phyloP scores from a whole-genome alignment of 2,329 filamentous ascomycete genomes.

The Pestalotiopsis sp. region DNA sequence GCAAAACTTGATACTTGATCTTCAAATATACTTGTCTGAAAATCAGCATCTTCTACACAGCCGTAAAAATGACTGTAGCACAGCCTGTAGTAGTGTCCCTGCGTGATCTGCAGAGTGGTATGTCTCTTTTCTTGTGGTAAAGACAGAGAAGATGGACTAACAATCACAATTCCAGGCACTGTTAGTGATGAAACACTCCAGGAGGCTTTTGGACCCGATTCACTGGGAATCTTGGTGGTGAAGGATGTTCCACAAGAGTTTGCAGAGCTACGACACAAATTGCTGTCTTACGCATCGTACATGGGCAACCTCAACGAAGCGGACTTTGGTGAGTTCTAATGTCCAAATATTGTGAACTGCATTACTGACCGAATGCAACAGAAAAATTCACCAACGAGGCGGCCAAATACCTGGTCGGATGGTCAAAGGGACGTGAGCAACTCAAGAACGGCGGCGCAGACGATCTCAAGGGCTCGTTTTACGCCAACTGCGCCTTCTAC shows the following conservation, averaged over 20 bases:
- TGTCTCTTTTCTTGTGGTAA: conserved; percentile 21
- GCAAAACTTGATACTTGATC: not conserved
- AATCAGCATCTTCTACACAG: not conserved
- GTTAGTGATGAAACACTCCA: conserved; percentile 71
- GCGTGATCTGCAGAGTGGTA: conserved; percentile 62
- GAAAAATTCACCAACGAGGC: conserved; percentile 61
- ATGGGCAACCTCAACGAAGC: conserved; percentile 76
- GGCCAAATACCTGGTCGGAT: conserved; percentile 70
- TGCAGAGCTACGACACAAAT: conserved; percentile 67
- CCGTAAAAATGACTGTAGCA: conserved; percentile 46
- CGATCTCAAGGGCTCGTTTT: conserved; percentile 81
- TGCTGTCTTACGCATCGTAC: conserved; percentile 87
- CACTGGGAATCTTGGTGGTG: conserved; percentile 91
- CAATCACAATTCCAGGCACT: conserved; percentile 49
- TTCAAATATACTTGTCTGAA: not conserved
- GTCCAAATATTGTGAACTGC: too few relatives aligned
- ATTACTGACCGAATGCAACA: conserved; percentile 24
- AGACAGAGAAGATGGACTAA: not conserved
- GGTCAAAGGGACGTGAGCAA: conserved; percentile 82
- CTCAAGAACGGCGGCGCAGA: conserved; percentile 78
- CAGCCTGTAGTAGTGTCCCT: conserved; percentile 64
- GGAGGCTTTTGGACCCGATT: conserved; percentile 86
- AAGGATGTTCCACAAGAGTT: conserved; percentile 80
- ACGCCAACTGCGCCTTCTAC: conserved; percentile 82
- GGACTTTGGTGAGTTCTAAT: conserved; percentile 63